phyloP scores from a whole-genome alignment of 2,329 filamentous ascomycete species.

The Fusarium nanum region DNA sequence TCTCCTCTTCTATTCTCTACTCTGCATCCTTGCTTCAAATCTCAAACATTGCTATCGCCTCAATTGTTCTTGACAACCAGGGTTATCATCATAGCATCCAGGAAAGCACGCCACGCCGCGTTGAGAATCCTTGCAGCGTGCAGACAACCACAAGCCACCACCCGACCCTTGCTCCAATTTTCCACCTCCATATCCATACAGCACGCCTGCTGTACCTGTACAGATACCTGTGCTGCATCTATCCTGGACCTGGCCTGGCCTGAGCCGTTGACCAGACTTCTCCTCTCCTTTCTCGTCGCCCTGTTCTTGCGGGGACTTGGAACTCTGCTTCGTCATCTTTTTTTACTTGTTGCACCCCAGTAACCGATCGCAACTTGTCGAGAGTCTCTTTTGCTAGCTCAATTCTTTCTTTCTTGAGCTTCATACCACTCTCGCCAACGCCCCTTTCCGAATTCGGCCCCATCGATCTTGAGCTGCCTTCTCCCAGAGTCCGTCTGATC shows the following conservation, averaged over 20 bases:
- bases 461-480: slow-evolving; percentile 20
- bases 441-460: slow-evolving; percentile 28
- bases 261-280: slow-evolving; percentile 41
- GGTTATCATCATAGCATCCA: slow-evolving; percentile 26
- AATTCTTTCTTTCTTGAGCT: slow-evolving; percentile 14
- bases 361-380: slow-evolving; percentile 23
- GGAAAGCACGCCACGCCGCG: slow-evolving; percentile 46
- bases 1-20: not conserved
- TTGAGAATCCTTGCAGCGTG: slow-evolving; percentile 39
- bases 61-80: slow-evolving; percentile 29
- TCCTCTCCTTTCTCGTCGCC: slow-evolving; percentile 45
- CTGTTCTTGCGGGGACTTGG: slow-evolving; percentile 46
- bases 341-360: slow-evolving; percentile 32
- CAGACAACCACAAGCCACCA: slow-evolving; percentile 43
- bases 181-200: slow-evolving; percentile 36
- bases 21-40: not conserved
- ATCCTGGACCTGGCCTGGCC: slow-evolving; percentile 22
- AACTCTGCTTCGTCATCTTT: slow-evolving; percentile 45
- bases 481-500: slow-evolving; percentile 19
- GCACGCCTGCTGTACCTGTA: not conserved
- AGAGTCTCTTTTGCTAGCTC: slow-evolving; percentile 7
- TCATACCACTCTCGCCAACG: slow-evolving; percentile 13
- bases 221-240: slow-evolving; percentile 22
- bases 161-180: slow-evolving; percentile 45
- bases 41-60: slow-evolving; percentile 5